Evolutionary conservation across 257 asterid genomes (phyloP).

Genomic region (Catharanthus roseus): DNA sequence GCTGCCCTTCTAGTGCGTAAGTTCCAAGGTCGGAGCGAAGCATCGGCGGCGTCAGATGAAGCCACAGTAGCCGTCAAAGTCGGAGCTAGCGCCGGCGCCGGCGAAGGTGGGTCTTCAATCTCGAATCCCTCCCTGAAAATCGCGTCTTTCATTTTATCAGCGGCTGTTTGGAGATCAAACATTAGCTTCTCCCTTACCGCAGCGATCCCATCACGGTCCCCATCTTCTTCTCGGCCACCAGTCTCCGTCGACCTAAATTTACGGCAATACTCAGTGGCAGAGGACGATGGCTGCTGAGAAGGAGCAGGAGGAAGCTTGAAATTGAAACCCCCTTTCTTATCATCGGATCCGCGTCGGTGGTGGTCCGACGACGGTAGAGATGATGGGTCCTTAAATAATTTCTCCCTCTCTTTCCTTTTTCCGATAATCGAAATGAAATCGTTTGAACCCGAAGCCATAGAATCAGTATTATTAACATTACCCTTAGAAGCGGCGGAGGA

Average conservation of each 20-base stretch:
- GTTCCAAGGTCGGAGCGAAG: constrained; percentile 56
- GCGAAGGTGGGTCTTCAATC: constrained; percentile 33
- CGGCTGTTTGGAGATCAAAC: constrained; percentile 77
- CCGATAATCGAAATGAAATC: constrained; percentile 11
- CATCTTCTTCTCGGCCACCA: constrained; percentile 15
- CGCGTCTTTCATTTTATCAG: constrained; percentile 67
- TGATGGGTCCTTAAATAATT: constrained; percentile 11
- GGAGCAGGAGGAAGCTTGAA: constrained; percentile 16
- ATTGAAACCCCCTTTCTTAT: constrained; percentile 11
- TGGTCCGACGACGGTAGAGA: background rate
- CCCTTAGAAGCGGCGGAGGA: constrained; percentile 12
- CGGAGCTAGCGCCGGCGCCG: constrained; percentile 16
- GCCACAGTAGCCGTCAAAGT: constrained; percentile 5
- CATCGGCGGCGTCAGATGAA: constrained; percentile 10
- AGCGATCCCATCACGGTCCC: constrained; percentile 55
- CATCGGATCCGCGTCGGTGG: constrained; percentile 28
- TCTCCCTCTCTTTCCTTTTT: constrained; percentile 19
- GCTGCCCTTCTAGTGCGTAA: constrained; percentile 75
- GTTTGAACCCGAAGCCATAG: constrained; percentile 3
- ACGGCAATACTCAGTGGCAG: constrained; percentile 12
- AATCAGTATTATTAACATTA: background rate
- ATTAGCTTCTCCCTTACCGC: constrained; percentile 68
- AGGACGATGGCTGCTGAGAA: constrained; percentile 9
- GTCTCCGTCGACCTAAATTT: constrained; percentile 19
- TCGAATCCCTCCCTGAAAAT: constrained; percentile 54